Conservation (phyloP, 2,329 filamentous ascomycete genomes). For the Ophiostoma tasmaniense region DNA sequence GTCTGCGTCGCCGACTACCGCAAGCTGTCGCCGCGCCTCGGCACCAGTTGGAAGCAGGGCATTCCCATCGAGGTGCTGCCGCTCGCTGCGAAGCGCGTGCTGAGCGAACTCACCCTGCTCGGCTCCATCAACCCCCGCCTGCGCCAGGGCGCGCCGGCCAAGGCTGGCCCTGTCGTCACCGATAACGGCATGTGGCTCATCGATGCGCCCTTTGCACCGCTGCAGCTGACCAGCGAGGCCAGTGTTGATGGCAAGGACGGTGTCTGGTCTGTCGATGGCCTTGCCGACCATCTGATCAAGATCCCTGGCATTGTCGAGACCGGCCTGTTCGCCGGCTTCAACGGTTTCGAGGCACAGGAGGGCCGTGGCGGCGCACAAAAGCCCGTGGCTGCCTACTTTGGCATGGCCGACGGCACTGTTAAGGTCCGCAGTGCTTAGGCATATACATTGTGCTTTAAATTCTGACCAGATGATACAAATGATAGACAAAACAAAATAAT, state of each 20-base stretch:
- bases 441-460: not conserved
- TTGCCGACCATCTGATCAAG: conserved; percentile 67
- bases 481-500: not conserved
- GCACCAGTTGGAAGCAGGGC: conserved; percentile 65
- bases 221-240: conserved; percentile 47
- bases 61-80: conserved; percentile 94
- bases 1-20: conserved; percentile 73
- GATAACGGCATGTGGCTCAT: conserved; percentile 86
- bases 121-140: conserved; percentile 65
- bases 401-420: conserved; percentile 68
- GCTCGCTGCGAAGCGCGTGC: conserved; percentile 68
- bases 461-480: not conserved
- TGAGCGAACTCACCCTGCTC: conserved; percentile 61
- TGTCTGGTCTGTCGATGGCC: conserved; percentile 68
- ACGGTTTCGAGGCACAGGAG: conserved; percentile 58
- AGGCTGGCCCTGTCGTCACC: conserved; percentile 71
- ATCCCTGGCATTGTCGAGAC: conserved; percentile 87
- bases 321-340: conserved; percentile 77
- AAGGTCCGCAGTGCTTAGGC: conserved; percentile 33
- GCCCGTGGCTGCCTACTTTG: conserved; percentile 91
- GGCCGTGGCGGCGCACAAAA: conserved; percentile 68
- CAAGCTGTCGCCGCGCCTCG: conserved; percentile 72
- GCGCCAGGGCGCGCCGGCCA: conserved; percentile 59
- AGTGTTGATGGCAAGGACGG: conserved; percentile 50
- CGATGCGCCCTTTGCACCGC: conserved; percentile 75